Evolutionary conservation across 768 basidiomycete genomes (phyloP), one percentile per base, ranked within the genome.

Genomic region (Tylopilus plumbeoviolaceoides): DNA sequence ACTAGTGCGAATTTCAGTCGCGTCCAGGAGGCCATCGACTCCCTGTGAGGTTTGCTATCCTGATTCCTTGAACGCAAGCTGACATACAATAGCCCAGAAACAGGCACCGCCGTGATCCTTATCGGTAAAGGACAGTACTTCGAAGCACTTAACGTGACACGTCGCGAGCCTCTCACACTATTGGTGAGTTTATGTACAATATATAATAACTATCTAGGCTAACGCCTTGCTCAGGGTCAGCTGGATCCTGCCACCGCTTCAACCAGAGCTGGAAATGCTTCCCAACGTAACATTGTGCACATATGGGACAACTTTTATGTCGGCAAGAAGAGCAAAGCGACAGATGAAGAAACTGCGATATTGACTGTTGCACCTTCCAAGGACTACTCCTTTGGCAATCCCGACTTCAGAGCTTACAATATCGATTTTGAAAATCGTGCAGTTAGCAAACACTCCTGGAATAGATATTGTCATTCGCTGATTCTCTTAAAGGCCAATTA

Each of bases 351-450:
- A 39, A 82, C 83, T 0, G 78, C 82, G 14, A 80, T 81, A 2
- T 68, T 87, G 11, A 73, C 78, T 23, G 75, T 87, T 31, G 76
- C 77, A 2, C 83, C 85, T 10, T 77, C 17, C 64, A 73, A 1
- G 75, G 82, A 55, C 72, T 74, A 5, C 61, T 70, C 11, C 10
- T 82, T 80, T 48, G 84, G 84, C 0, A 82, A 71, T 53, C 55
- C 63, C 21, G 77, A 87, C 58, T 85, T 86, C 69, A 83, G 72
- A 57, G 79, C 76, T 9, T 85, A 86, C 55, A 85, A 86, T 57
- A 79, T 87, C 54, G 77, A 85, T 61, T 82, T 85, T 51, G 74
- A 83, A 50, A 87, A 86, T 56, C 72, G 78, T 54, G 84, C 83
- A n/a, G 84, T 85, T 55, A 51, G 79, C 54, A 14, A 36, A 2